Evolutionary conservation across 305 asterid species (phyloP), one percentile per base, ranked within the genome.

Genomic region (Salvia sclarea): DNA sequence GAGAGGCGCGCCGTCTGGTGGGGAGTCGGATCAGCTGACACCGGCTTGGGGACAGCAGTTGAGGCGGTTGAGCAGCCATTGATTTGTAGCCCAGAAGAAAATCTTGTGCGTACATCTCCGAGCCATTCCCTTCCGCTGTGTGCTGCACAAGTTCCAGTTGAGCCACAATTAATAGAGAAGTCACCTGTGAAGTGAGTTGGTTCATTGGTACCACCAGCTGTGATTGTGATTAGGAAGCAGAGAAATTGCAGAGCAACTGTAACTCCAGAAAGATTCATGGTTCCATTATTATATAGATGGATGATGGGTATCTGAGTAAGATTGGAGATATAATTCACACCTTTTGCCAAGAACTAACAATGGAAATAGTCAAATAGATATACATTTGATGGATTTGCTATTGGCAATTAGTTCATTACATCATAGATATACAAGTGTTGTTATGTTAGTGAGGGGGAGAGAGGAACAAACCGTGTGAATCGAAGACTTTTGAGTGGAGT

Each of bases 1-100:
- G 86, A 81, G 11, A 81, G 22, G 33, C 86, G 63, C 24, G 76
- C 83, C 5, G 78, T 75, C 17, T 52, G 31, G 73, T 82, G 45
- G 24, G 77, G 84, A 33, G 65, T 43, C 2, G 68, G 75, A 62
- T 78, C 52, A 7, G 44, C 56, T 4, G 76, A 22, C 50, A 41
- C 53, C 18, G 41, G 44, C 13, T 14, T 61, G 6, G 14, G 31
- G 54, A 20, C 35, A 0, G 25, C 64, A 44, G 70, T 72, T 54
- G 84, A 56, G 57, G 44, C 28, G 13, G 79, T 71, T 47, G 84
- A 79, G 4, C 61, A 43, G 35, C 86, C 87, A 22, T 14, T 61
- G 10, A 78, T 21, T 31, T 43, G 74, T 58, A 66, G 44, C 52
- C 38, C 31, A 1, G 72, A 24, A 18, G 54, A 3, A 17, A 48